Conservation (phyloP, 1,139 yeast genomes). For the Diutina siamensis region DNA sequence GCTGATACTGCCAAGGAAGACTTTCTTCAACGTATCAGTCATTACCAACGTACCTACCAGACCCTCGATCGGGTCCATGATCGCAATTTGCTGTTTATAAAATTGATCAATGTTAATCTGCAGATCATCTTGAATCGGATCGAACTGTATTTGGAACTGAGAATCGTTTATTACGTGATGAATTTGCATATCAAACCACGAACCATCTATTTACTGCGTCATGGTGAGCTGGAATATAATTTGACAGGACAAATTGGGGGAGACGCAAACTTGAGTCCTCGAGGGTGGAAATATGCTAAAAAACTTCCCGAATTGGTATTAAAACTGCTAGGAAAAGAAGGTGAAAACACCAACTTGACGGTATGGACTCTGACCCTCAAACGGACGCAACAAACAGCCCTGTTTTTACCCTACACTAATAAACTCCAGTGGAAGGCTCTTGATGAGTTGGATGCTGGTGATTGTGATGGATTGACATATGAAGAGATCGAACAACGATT, state of each 20-base stretch:
- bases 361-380: slow-evolving; percentile 94
- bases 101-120: slow-evolving; percentile 75
- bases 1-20: slow-evolving; percentile 65
- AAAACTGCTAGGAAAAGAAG: slow-evolving; percentile 61
- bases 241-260: slow-evolving; percentile 95
- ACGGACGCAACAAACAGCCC: slow-evolving; percentile 90
- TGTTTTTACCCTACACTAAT: slow-evolving; percentile 62
- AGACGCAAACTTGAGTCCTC: slow-evolving; percentile 73
- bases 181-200: slow-evolving; percentile 89
- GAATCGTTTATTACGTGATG: slow-evolving; percentile 94
- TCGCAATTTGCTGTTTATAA: slow-evolving; percentile 66
- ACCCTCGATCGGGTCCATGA: slow-evolving; percentile 51
- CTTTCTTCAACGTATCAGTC: slow-evolving; percentile 59
- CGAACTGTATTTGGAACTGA: slow-evolving; percentile 78
- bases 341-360: slow-evolving; percentile 53
- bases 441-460: slow-evolving; percentile 96
- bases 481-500: slow-evolving; percentile 58
- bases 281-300: slow-evolving; percentile 79
- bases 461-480: slow-evolving; percentile 91
- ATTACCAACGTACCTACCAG: slow-evolving; percentile 66
- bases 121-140: slow-evolving; percentile 82
- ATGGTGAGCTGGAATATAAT: slow-evolving; percentile 89
- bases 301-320: slow-evolving; percentile 72
- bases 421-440: slow-evolving; percentile 92
- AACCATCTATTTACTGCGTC: slow-evolving; percentile 85